Base-by-base conservation (phyloP, 176 grass and related monocot species). In the Saccharum officinarum region DNA sequence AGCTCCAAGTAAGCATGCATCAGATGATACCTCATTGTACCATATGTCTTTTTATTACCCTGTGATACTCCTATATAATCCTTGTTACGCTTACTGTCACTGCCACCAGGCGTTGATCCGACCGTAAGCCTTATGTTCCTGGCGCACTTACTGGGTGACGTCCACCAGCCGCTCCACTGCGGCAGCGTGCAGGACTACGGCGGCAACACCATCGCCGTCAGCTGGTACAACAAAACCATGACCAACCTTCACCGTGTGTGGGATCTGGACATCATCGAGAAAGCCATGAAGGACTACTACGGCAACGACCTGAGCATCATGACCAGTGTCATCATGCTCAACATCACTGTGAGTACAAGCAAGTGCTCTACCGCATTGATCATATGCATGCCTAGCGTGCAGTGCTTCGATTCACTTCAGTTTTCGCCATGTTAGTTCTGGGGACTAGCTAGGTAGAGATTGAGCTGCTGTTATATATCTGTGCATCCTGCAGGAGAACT, bases 241-340 rank as follows among this genome's bases (percentile, higher is more conserved):
- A 57, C 8, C 52, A 57, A 57, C 52, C 52, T 57, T 74, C 52
- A 57, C 52, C 52, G 18, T 15, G 52, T 57, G 18, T 98, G 92
- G 95, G 95, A 98, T 50, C 80, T 86, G 44, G 80, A 76, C 82
- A 81, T 98, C 10, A 93, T 98, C 26, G 91, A 91, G 15, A 87
- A 87, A 39, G 90, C 92, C 71, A 95, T 93, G 95, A 86, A 81
- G 61, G 91, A 95, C 39, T 98, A 88, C 50, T 98, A 95, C 81
- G 16, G 82, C 78, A 66, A 91, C 39, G 87, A 95, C 49, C 17
- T 83, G 7, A 26, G 0, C 78, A 84, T 78, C 33, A 98, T 98
- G 95, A 80, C 95, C 39, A 10, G 91, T 13, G 85, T 82, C 72
- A 98, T 98, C 79, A 72, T 92, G 54, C n/a, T 0, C 60, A 98